Conservation (phyloP, 192 early-diverging fungal species). For the Phlyctochytrium planicorne region DNA sequence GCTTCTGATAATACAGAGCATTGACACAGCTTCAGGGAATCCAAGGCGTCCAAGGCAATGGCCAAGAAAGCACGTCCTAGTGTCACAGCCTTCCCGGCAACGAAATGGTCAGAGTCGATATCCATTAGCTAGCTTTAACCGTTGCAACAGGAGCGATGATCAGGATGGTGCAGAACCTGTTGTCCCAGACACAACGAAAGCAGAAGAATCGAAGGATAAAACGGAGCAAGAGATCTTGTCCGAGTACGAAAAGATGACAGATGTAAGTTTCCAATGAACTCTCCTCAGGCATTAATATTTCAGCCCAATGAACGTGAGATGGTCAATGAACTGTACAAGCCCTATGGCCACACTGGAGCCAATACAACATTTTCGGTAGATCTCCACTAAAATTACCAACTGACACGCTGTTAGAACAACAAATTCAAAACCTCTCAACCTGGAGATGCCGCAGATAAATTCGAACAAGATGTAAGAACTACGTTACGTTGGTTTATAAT, state of each 20-base stretch:
- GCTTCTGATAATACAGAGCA: neutral
- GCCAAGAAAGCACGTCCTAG: neutral
- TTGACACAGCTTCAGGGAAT: neutral
- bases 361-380: constrained; percentile 23
- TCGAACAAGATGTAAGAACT: neutral
- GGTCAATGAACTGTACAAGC: constrained; percentile 24
- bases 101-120: neutral
- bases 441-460: neutral
- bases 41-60: neutral
- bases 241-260: constrained; percentile 29
- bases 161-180: constrained; percentile 6
- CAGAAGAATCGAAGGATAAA: constrained; percentile 18
- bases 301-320: constrained; percentile 15
- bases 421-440: neutral
- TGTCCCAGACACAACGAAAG: neutral
- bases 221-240: constrained; percentile 18
- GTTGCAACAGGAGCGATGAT: constrained; percentile 13
- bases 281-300: neutral
- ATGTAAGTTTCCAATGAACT: constrained; percentile 7
- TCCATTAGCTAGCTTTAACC: constrained; percentile 2
- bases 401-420: neutral
- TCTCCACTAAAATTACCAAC: no score
- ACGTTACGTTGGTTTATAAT: neutral
- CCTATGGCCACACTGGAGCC: constrained; percentile 11
- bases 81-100: constrained; percentile 9